Conservation (phyloP, 2,329 filamentous ascomycete genomes). For the Aspergillus uvarum region DNA sequence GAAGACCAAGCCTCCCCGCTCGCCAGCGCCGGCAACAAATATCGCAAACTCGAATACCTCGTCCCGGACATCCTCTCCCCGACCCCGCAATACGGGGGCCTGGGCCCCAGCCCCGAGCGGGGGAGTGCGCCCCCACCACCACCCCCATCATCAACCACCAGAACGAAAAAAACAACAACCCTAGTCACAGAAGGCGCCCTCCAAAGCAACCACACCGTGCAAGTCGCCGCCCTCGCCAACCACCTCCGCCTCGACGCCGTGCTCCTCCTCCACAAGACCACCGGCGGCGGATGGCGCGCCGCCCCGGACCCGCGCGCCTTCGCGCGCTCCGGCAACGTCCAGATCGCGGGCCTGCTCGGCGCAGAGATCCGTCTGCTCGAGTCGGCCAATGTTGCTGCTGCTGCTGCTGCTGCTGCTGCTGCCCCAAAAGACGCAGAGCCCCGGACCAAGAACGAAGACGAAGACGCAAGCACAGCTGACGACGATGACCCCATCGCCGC, state of each 20-base stretch:
- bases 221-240: constrained; percentile 32
- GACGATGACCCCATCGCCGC: background rate
- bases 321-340: constrained; percentile 27
- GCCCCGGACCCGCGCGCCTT: constrained; percentile 22
- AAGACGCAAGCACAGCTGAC: no score
- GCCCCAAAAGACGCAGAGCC: no score
- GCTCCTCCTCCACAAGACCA: constrained; percentile 29
- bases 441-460: no score
- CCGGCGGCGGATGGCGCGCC: constrained; percentile 27
- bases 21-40: constrained; percentile 39
- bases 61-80: constrained; percentile 34
- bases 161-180: constrained; percentile 24
- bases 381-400: background rate
- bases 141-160: constrained; percentile 6
- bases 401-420: background rate
- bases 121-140: background rate
- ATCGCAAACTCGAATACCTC: constrained; percentile 41
- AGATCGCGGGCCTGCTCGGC: constrained; percentile 30
- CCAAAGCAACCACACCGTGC: constrained; percentile 41
- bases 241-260: constrained; percentile 28
- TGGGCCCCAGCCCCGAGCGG: background rate
- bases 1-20: constrained; percentile 39
- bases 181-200: constrained; percentile 39
- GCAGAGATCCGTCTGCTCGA: constrained; percentile 51
- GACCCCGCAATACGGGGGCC: background rate